phyloP scores from a whole-genome alignment of 371 early-diverging fungal species.

The Rhizopus sp. region DNA sequence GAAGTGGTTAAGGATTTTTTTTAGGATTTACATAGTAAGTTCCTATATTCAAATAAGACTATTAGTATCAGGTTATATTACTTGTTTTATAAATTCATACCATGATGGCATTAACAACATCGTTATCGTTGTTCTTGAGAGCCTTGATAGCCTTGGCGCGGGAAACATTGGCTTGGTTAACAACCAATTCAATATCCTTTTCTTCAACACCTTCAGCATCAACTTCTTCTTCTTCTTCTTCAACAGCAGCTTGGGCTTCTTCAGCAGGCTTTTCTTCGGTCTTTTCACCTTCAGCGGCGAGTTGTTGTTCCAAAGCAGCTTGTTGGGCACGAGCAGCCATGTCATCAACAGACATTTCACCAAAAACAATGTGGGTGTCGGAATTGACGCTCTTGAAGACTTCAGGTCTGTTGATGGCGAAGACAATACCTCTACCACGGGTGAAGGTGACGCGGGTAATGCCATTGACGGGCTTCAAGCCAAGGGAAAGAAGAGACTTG shows the following conservation, averaged over 20 bases:
- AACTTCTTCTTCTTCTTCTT: slow-evolving; percentile 63
- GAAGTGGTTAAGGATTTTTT: background rate
- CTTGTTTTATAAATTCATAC: slow-evolving; percentile 26
- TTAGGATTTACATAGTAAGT: slow-evolving; percentile 35
- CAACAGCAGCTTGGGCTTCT: slow-evolving; percentile 52
- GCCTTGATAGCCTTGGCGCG: slow-evolving; percentile 93
- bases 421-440: slow-evolving; percentile 83
- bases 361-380: slow-evolving; percentile 96
- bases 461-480: slow-evolving; percentile 85
- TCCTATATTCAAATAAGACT: slow-evolving; percentile 3
- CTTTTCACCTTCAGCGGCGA: slow-evolving; percentile 58
- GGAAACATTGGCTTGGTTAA: slow-evolving; percentile 86
- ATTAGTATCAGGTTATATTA: background rate
- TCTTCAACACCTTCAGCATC: slow-evolving; percentile 80
- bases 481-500: slow-evolving; percentile 92
- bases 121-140: slow-evolving; percentile 82
- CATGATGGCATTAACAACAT: slow-evolving; percentile 98
- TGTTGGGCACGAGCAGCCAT: slow-evolving; percentile 73
- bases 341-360: slow-evolving; percentile 93
- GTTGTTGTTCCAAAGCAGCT: slow-evolving; percentile 62
- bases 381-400: slow-evolving; percentile 90
- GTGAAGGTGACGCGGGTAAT: slow-evolving; percentile 92
- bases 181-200: slow-evolving; percentile 94
- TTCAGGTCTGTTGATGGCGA: slow-evolving; percentile 88
- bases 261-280: slow-evolving; percentile 50